These are phyloP conservation scores for Thermothielavioides terrestris DNA, from an alignment of 495 filamentous ascomycete genomes.

Conservation along the genomic window DNA sequence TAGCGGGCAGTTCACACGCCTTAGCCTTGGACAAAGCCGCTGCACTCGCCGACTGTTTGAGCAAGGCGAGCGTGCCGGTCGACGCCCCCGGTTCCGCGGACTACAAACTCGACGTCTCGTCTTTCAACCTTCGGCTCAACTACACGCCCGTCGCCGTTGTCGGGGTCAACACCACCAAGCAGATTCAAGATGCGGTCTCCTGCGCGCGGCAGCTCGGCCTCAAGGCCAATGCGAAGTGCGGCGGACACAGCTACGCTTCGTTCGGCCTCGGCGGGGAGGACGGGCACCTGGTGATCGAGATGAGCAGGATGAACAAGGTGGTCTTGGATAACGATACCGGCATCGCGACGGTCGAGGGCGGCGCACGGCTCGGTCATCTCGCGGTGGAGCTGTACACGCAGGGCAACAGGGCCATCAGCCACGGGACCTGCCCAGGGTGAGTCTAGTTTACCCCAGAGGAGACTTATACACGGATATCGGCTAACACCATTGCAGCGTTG, in stretches of 20 bases:
- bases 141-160: constrained; percentile 35
- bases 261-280: constrained; percentile 42
- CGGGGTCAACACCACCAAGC: constrained; percentile 28
- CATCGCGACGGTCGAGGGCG: constrained; percentile 34
- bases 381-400: constrained; percentile 35
- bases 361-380: constrained; percentile 35
- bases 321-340: constrained; percentile 28
- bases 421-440: constrained; percentile 41
- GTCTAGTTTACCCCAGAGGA: background rate
- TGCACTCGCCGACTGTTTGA: constrained; percentile 33
- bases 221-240: constrained; percentile 39
- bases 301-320: constrained; percentile 39
- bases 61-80: constrained; percentile 23
- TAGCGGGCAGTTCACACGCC: constrained; percentile 7
- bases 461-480: background rate
- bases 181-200: constrained; percentile 34
- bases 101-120: constrained; percentile 33
- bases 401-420: constrained; percentile 36
- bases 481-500: constrained; percentile 28
- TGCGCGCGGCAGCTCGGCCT: constrained; percentile 33
- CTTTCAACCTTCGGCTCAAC: constrained; percentile 34
- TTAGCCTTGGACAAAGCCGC: constrained; percentile 21
- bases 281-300: constrained; percentile 37
- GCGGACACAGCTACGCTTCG: constrained; percentile 41
- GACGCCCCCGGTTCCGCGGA: constrained; percentile 27